Evolutionary conservation across 2,329 filamentous ascomycete species (phyloP), one percentile per base, ranked within the genome.

Genomic region (Zalaria obscura): DNA sequence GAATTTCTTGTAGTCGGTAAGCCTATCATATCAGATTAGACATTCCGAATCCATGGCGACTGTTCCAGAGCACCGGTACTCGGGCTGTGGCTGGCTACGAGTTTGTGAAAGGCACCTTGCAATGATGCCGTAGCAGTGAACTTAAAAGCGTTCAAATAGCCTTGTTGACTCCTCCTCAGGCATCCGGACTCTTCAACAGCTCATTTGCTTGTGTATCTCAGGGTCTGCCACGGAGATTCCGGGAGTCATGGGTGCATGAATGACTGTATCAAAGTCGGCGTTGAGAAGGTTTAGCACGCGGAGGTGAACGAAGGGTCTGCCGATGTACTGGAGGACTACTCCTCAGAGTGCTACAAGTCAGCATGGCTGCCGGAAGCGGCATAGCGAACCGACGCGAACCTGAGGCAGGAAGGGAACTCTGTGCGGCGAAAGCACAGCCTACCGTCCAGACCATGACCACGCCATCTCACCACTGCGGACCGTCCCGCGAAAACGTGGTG

Each of bases 1-100:
- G 76, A 80, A 45, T 75, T 75, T 0, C 75, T 75, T 0, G 54
- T 80, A 1, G 57, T 80, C 1, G 69, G 64, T 18, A 18, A 18
- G 18, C 18, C 18, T 18, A 18, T 18, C 18, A 18, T 2, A 18
- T 18, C 18, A 18, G 18, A 18, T 18, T 2, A 18, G 18, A 18
- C 18, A 18, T 18, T 2, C 2, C 18, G 2, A 18, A 18, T 18
- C 18, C 18, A 18, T 18, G 18, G 18, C 18, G 62, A 65, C 63
- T 0, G 38, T 78, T 2, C 76, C 73, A 1, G 74, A 82, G 50
- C 64, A 77, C 27, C 26, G 82, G 2, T 81, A 81, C 53, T 64
- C 69, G 5, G 71, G 72, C 4, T 64, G 66, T 0, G 77, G 78
- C 3, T 76, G 71, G 61, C 49, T 56, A 3, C 64, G 67, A 32